A percentile compares a stretch with the other conserved stretches of the same genome.
phyloP scores from a whole-genome alignment of 495 filamentous ascomycete genomes.

The Thermothielavioides terrestris region DNA sequence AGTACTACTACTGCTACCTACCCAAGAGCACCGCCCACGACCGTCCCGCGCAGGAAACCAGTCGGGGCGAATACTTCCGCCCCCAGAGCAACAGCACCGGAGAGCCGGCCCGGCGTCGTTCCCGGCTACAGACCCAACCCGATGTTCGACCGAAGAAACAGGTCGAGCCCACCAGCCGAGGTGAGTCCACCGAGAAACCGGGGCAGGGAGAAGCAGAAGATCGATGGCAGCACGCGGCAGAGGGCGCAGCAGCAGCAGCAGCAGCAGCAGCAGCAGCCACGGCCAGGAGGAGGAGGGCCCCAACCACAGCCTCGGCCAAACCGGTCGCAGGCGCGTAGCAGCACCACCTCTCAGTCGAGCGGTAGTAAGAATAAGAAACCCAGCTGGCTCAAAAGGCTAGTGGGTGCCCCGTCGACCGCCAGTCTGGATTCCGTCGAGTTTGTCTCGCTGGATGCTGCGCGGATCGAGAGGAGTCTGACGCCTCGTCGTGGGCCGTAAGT shows the following conservation, averaged over 20 bases:
- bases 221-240: too few relatives aligned
- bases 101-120: background rate
- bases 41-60: background rate
- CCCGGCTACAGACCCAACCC: slow-evolving; percentile 1
- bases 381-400: background rate
- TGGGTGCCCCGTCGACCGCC: background rate
- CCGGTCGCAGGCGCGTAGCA: too few relatives aligned
- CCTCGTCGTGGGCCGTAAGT: background rate
- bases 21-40: background rate
- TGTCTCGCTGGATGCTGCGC: background rate
- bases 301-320: too few relatives aligned
- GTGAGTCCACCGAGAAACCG: too few relatives aligned
- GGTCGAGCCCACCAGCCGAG: background rate
- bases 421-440: background rate
- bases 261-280: background rate
- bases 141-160: background rate
- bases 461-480: background rate
- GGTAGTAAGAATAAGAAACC: background rate
- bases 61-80: background rate
- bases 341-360: too few relatives aligned
- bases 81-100: background rate
- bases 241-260: background rate
- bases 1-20: background rate
- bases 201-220: too few relatives aligned
- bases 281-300: too few relatives aligned